These are phyloP conservation scores for Petunia axillaris DNA, from an alignment of 257 asterid species.

Conservation along the genomic window DNA sequence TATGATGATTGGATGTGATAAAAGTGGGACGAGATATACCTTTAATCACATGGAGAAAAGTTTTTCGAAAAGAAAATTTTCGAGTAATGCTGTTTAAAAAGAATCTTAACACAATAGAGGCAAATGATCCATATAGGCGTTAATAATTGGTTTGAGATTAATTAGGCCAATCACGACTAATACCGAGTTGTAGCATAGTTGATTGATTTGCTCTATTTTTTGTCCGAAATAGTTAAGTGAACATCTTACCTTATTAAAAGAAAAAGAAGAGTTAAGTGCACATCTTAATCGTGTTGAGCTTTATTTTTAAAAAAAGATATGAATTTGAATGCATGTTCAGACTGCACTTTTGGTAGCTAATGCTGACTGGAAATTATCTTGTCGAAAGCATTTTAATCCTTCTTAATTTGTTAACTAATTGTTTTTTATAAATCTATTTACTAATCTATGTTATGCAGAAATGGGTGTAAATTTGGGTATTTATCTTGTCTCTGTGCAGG, in stretches of 20 bases:
- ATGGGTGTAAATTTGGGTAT: constrained; percentile 15
- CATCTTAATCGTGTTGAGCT: not conserved
- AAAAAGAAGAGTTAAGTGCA: not conserved
- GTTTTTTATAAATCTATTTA: too few relatives aligned
- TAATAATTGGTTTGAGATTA: too few relatives aligned
- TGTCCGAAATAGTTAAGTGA: constrained; percentile 8
- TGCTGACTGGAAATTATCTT: not conserved
- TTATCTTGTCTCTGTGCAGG: constrained; percentile 49
- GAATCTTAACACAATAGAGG: too few relatives aligned
- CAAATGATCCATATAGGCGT: too few relatives aligned
- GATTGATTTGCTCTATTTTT: constrained; percentile 9
- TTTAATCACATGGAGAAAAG: too few relatives aligned
- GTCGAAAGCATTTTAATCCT: not conserved
- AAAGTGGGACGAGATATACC: too few relatives aligned
- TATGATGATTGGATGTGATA: too few relatives aligned
- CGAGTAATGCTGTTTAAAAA: too few relatives aligned
- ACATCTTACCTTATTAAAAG: too few relatives aligned
- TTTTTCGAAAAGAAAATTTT: too few relatives aligned
- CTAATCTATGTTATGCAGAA: too few relatives aligned
- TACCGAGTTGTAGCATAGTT: not conserved
- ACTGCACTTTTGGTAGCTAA: constrained; percentile 2
- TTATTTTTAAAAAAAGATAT: not conserved
- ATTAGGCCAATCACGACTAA: too few relatives aligned
- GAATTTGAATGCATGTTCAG: not conserved
- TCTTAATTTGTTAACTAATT: not conserved